These are phyloP conservation scores for Fonsecaea pedrosoi DNA, from an alignment of 2,329 filamentous ascomycete species.

Conservation along the genomic window DNA sequence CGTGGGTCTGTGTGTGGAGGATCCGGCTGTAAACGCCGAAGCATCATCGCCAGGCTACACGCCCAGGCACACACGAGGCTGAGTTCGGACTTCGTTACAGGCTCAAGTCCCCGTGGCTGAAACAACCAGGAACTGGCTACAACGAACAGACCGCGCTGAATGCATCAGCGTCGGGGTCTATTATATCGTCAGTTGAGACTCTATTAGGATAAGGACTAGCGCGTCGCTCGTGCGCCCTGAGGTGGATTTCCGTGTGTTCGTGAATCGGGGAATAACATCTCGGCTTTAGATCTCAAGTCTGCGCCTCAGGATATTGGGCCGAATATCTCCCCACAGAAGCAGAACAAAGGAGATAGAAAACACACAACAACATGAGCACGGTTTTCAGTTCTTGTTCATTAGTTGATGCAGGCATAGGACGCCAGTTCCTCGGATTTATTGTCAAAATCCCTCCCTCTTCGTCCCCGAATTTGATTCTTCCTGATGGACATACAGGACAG, in stretches of 20 bases:
- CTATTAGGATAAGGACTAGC: no score
- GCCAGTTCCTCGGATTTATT: constrained; percentile 1
- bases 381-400: background rate
- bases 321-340: no score
- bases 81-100: background rate
- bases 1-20: background rate
- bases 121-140: background rate
- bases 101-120: background rate
- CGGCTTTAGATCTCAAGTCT: no score
- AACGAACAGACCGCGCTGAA: background rate
- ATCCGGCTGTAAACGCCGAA: background rate
- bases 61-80: background rate
- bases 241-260: no score
- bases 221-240: no score
- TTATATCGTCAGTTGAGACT: background rate
- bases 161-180: background rate
- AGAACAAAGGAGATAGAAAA: background rate
- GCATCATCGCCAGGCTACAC: background rate
- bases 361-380: background rate
- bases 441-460: background rate
- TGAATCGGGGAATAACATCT: no score
- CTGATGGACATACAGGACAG: background rate
- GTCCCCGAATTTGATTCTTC: background rate
- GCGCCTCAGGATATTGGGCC: no score
- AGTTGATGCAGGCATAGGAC: constrained; percentile 21